A percentile compares a stretch with the other conserved stretches of the same genome.
Conservation (phyloP, 108 stramenopile genomes). For the Bacterosira constricta region DNA sequence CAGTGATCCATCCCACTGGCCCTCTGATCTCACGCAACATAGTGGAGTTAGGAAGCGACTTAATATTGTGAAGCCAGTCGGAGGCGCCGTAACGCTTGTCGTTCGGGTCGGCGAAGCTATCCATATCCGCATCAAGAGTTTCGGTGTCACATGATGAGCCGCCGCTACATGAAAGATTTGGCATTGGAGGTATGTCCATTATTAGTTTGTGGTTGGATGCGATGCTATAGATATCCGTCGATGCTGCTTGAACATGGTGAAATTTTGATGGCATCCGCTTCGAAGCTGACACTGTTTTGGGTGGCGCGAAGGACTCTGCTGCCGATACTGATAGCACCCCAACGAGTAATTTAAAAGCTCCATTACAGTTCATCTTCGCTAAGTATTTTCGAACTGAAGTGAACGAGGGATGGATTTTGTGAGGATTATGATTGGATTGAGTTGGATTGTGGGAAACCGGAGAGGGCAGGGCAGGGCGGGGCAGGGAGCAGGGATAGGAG, state of each 20-base stretch:
- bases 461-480: no score
- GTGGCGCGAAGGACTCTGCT: neutral
- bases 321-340: slow-evolving; percentile 4
- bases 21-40: slow-evolving; percentile 57
- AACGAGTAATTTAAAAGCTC: neutral
- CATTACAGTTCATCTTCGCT: neutral
- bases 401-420: no score
- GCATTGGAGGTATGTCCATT: neutral
- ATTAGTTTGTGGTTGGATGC: neutral
- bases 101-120: slow-evolving; percentile 41
- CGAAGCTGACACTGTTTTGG: neutral
- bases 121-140: slow-evolving; percentile 34
- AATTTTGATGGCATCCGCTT: neutral
- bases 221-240: neutral
- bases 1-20: slow-evolving; percentile 48
- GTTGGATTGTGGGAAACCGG: no score
- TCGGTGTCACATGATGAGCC: slow-evolving; percentile 18
- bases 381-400: no score
- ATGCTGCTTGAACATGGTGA: neutral
- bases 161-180: neutral
- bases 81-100: slow-evolving; percentile 61
- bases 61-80: slow-evolving; percentile 77
- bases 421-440: no score
- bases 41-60: slow-evolving; percentile 58
- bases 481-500: no score